Evolutionary conservation across 1,284 basidiomycete species (phyloP), one percentile per base, ranked within the genome.

Genomic region (Ceratobasidium sp.): DNA sequence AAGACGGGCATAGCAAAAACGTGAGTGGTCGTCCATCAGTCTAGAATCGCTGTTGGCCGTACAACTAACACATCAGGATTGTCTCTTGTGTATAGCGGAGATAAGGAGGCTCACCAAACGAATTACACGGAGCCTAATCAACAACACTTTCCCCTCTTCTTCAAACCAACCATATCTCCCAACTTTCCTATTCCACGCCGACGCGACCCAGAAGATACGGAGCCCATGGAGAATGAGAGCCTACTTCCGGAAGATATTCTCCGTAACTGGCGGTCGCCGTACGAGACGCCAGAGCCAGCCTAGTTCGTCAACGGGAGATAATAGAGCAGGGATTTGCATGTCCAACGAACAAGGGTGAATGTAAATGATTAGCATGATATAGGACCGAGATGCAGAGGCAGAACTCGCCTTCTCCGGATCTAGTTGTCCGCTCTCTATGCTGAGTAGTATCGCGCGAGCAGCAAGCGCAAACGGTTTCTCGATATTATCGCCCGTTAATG

Each of bases 381-480:
- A 11, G 11, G 36, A 41, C 36, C 11, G 36, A 5, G 11, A 57
- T 22, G 15, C 15, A n/a, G 29, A n/a, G 24, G 17, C 41, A 44
- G 24, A 15, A 71, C 69, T 57, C 48, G 57, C 69, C 80, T 93
- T 93, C 83, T 98, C 96, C 29, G 97, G 97, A 82, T 99, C 96
- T 51, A 99, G 86, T 19, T 87, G 86, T 17, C 97, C 97, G 11
- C 93, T 92, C 82, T 99, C 97, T 80, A 99, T 97, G 4, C 94
- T 90, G n/a, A 96, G 87, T 33, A 99, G 86, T 78, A 99, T 96
- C 0, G 94, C 92, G 50, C 96, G 90, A 24, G 96, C 94, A 17
- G 95, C 92, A 33, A 99, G 88, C 57, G 96, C 87, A 83, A 99
- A 99, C 0, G 97, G 97, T 57, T 94, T 91, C 80, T 96, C 93